Evolutionary conservation across 179 eudicot species (phyloP).

Genomic region (Camellia oleifera): DNA sequence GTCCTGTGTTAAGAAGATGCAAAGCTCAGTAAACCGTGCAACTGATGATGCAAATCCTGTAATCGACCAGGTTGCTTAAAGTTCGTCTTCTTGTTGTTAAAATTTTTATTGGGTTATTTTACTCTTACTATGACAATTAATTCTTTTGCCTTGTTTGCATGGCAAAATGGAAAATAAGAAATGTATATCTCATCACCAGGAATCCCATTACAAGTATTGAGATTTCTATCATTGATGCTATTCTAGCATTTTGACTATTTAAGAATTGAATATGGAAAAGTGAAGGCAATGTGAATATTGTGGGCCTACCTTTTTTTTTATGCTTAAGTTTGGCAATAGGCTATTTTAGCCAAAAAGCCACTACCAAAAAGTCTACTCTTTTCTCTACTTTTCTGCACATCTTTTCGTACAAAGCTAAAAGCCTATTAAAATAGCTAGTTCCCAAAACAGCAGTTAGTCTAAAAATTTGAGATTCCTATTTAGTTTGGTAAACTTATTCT

Average conservation of each 20-base stretch:
- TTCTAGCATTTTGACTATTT: slow-evolving; percentile 1
- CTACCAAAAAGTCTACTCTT: no score
- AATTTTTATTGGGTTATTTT: neutral
- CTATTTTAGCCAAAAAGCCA: no score
- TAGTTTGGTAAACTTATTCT: neutral
- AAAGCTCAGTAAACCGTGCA: neutral
- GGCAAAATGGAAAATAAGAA: neutral
- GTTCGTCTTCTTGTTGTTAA: neutral
- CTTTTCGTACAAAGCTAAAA: no score
- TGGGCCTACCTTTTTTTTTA: neutral
- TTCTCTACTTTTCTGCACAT: no score
- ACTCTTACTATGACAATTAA: neutral
- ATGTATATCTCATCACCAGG: neutral
- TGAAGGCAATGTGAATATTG: neutral
- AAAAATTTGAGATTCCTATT: neutral
- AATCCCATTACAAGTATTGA: neutral
- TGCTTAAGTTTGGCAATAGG: neutral
- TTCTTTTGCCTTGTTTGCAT: neutral
- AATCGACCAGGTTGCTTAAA: slow-evolving; percentile 23
- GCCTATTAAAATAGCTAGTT: no score
- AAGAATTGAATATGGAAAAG: slow-evolving; percentile 1
- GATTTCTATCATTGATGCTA: neutral
- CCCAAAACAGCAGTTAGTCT: neutral
- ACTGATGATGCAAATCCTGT: neutral
- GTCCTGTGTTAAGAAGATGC: slow-evolving; percentile 4